Conservation (phyloP, 345 rosid genomes). For the Linum usitatissimum region DNA sequence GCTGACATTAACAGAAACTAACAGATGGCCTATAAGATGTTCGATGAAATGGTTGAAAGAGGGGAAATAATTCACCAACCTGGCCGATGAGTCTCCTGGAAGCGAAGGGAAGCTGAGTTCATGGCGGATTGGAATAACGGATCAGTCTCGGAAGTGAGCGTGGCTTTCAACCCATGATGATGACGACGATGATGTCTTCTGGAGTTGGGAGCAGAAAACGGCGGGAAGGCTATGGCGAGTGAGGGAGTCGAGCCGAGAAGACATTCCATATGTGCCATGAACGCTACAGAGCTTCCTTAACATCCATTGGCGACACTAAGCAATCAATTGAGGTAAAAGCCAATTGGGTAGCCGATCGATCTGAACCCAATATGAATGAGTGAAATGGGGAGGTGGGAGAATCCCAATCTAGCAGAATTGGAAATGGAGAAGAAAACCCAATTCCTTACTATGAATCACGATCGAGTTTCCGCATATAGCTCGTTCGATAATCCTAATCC, state of each 20-base stretch:
- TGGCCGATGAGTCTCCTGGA: conserved; percentile 62
- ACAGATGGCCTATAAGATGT: background rate
- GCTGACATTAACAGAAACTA: background rate
- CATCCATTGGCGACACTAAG: too few relatives aligned
- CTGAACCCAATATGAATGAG: too few relatives aligned
- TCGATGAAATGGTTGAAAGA: background rate
- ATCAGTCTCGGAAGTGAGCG: conserved; percentile 35
- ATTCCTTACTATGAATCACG: too few relatives aligned
- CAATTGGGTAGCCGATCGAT: too few relatives aligned
- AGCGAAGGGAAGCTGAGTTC: conserved; percentile 60
- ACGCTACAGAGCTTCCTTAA: background rate
- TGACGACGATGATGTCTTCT: conserved; percentile 6
- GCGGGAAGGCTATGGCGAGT: conserved; percentile 7
- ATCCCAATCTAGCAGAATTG: too few relatives aligned
- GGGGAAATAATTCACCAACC: conserved; percentile 36
- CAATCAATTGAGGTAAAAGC: too few relatives aligned
- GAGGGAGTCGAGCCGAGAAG: conserved; percentile 12
- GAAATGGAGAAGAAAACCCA: too few relatives aligned
- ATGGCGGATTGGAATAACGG: conserved; percentile 53
- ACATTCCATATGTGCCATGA: conserved; percentile 16
- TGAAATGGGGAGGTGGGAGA: too few relatives aligned
- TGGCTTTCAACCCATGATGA: conserved; percentile 25
- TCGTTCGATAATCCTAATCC: too few relatives aligned
- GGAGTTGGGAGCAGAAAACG: conserved; percentile 1
- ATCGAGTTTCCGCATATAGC: too few relatives aligned